Conservation (phyloP, 129 eudicot genomes). For the Flaveria brownii region DNA sequence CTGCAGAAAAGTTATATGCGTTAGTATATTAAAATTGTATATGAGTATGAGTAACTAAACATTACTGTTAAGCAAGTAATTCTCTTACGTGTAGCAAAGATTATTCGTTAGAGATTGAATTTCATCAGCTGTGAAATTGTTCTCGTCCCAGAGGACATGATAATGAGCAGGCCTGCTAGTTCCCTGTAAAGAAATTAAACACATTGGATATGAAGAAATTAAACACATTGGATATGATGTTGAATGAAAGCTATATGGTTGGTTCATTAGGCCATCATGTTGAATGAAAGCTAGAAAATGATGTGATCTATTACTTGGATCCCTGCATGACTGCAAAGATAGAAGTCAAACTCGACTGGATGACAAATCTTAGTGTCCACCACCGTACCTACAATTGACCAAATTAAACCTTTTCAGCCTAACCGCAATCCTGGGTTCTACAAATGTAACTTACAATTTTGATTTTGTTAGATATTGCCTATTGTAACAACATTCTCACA, state of each 20-base stretch:
- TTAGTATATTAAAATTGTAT: conserved; percentile 11
- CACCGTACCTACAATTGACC: conserved; percentile 76
- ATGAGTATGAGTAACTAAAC: background rate
- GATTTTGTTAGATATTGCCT: background rate
- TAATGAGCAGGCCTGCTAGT: conserved; percentile 96
- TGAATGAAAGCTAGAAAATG: background rate
- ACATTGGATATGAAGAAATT: conserved; percentile 7
- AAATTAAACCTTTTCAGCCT: conserved; percentile 55
- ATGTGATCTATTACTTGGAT: conserved; percentile 51
- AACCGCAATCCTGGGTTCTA: background rate
- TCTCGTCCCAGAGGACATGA: conserved; percentile 93
- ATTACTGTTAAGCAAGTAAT: background rate
- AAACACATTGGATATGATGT: background rate
- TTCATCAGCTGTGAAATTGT: conserved; percentile 79
- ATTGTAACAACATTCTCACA: background rate
- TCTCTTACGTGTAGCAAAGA: conserved; percentile 84
- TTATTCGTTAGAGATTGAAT: conserved; percentile 78
- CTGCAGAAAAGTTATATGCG: conserved; percentile 35
- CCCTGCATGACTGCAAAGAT: conserved; percentile 90
- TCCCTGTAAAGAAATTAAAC: conserved; percentile 48
- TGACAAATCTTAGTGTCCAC: conserved; percentile 89
- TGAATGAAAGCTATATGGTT: background rate
- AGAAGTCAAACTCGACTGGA: conserved; percentile 91
- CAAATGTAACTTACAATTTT: background rate
- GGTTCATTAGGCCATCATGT: background rate